Conservation (phyloP, 2,329 filamentous ascomycete species). For the Metarhizium humberi region DNA sequence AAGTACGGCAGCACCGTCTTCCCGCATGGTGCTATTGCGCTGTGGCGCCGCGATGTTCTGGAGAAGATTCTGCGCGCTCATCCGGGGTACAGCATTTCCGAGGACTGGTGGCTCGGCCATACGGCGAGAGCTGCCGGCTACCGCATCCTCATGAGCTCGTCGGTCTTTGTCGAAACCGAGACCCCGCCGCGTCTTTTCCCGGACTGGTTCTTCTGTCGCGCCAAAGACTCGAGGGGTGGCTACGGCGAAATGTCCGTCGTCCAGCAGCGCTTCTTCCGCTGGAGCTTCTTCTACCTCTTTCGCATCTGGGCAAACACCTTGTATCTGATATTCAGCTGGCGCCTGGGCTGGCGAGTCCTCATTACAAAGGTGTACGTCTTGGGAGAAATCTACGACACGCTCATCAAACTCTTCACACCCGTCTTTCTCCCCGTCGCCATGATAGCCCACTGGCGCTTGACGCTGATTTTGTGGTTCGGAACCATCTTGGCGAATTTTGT, state of each 20-base stretch:
- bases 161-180: background rate
- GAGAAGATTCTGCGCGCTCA: background rate
- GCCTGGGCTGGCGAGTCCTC: background rate
- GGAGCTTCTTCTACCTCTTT: background rate
- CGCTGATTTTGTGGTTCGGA: background rate
- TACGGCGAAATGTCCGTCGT: background rate
- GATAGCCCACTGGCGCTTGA: background rate
- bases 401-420: background rate
- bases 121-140: background rate
- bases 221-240: background rate
- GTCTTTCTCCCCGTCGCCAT: background rate
- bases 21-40: background rate
- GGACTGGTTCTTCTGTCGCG: background rate
- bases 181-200: background rate
- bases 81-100: background rate
- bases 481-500: background rate
- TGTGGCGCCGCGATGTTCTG: background rate
- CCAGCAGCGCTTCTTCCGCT: background rate
- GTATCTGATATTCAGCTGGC: background rate
- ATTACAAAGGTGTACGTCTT: background rate
- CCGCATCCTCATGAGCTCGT: background rate
- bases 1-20: background rate
- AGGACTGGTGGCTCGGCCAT: background rate
- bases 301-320: background rate
- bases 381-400: background rate